phyloP scores from a whole-genome alignment of 139 green algal genomes.

The Chlorella sp. region DNA sequence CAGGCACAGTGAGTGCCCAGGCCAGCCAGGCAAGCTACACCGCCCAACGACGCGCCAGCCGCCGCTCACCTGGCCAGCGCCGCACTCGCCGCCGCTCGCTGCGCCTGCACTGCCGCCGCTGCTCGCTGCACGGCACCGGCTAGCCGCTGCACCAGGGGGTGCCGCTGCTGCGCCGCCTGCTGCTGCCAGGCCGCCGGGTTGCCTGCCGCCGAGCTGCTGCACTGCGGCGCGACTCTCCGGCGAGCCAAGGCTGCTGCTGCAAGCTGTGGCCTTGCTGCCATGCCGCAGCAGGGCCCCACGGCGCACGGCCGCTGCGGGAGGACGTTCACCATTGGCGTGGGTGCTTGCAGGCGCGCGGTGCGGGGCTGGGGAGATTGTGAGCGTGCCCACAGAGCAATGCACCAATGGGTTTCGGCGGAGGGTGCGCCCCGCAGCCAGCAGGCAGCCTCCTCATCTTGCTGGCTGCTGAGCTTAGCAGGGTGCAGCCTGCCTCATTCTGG shows the following conservation, averaged over 20 bases:
- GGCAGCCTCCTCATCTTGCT: too few relatives aligned
- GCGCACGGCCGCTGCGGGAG: slow-evolving; percentile 8
- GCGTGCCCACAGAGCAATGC: too few relatives aligned
- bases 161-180: not conserved
- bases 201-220: not conserved
- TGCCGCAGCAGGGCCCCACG: not conserved
- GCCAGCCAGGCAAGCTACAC: too few relatives aligned
- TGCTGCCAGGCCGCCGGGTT: not conserved
- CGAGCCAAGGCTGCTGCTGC: not conserved
- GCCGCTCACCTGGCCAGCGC: slow-evolving; percentile 13
- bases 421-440: too few relatives aligned
- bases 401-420: too few relatives aligned
- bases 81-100: not conserved
- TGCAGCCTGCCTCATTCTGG: too few relatives aligned
- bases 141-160: slow-evolving; percentile 11
- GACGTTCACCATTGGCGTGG: not conserved
- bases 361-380: too few relatives aligned
- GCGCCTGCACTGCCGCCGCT: not conserved
- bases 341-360: not conserved
- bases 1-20: too few relatives aligned
- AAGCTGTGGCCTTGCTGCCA: not conserved
- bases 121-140: slow-evolving; percentile 1
- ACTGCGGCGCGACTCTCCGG: not conserved
- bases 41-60: too few relatives aligned
- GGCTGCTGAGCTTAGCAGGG: too few relatives aligned